These are phyloP conservation scores for Platanthera guangdongensis DNA, from an alignment of 106 monocot genomes.

Conservation along the genomic window DNA sequence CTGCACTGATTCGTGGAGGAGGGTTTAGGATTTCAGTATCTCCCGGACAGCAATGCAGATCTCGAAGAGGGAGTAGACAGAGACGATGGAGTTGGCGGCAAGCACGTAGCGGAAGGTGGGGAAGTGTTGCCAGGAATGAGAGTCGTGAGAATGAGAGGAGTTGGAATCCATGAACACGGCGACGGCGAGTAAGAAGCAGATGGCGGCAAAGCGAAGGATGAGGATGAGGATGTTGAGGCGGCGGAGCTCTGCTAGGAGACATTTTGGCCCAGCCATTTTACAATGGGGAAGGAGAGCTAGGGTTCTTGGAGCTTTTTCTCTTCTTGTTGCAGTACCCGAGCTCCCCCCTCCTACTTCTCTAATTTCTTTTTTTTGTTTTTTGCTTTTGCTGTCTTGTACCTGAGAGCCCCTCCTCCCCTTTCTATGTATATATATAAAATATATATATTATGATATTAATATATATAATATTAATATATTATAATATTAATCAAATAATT, in stretches of 20 bases:
- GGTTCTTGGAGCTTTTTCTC: no score
- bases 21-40: conserved; percentile 52
- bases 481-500: no score
- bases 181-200: conserved; percentile 57
- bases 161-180: conserved; percentile 55
- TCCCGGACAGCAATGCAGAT: conserved; percentile 51
- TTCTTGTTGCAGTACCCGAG: no score
- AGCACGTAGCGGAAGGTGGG: conserved; percentile 45
- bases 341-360: no score
- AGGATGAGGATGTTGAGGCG: conserved; percentile 24
- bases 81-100: conserved; percentile 78
- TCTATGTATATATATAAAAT: no score
- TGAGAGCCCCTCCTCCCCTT: no score
- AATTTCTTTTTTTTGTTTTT: no score
- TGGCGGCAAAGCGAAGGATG: conserved; percentile 49
- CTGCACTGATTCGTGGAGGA: conserved; percentile 67
- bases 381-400: no score
- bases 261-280: no score
- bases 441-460: no score
- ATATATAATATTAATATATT: no score
- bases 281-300: no score
- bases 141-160: conserved; percentile 19
- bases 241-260: conserved; percentile 6
- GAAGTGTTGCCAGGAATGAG: conserved; percentile 42
- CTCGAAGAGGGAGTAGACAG: conserved; percentile 71